Conservation (phyloP, 352 stramenopile species). For the Saprolegnia parasitica region DNA sequence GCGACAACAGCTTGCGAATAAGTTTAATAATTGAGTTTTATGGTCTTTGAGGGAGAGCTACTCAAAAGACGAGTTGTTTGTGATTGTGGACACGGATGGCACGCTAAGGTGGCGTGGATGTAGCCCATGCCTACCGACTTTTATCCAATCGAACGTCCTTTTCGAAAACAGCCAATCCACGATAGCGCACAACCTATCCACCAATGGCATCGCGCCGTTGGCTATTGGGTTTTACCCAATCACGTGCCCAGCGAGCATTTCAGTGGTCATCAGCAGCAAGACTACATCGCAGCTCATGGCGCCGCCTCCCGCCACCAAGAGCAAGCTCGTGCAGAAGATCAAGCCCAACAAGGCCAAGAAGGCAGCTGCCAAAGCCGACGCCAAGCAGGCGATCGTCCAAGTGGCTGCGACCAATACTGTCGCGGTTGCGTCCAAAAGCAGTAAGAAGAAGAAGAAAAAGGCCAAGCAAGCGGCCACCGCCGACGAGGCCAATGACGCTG, state of each 20-base stretch:
- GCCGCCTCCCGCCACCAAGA: constrained; percentile 1
- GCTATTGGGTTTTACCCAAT: constrained; percentile 23
- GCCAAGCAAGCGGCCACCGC: constrained; percentile 13
- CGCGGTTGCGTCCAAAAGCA: background rate
- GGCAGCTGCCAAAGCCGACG: constrained; percentile 31
- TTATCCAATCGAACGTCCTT: background rate
- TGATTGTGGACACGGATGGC: background rate
- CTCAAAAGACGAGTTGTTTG: background rate
- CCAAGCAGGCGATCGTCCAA: constrained; percentile 33
- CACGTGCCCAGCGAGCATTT: background rate
- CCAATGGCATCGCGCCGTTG: background rate
- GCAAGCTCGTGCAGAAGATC: constrained; percentile 12
- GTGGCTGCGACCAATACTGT: background rate
- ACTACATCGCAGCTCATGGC: background rate
- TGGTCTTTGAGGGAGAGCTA: no score
- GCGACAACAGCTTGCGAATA: no score
- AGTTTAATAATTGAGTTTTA: no score
- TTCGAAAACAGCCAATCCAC: constrained; percentile 3
- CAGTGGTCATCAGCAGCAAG: constrained; percentile 11
- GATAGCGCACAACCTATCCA: no score
- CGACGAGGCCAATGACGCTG: constrained; percentile 44
- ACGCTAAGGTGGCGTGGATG: background rate
- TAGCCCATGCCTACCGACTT: background rate
- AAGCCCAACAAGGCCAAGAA: constrained; percentile 22
- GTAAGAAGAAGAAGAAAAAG: constrained; percentile 31